phyloP scores from a whole-genome alignment of 768 basidiomycete species.

The Boletales sp. region DNA sequence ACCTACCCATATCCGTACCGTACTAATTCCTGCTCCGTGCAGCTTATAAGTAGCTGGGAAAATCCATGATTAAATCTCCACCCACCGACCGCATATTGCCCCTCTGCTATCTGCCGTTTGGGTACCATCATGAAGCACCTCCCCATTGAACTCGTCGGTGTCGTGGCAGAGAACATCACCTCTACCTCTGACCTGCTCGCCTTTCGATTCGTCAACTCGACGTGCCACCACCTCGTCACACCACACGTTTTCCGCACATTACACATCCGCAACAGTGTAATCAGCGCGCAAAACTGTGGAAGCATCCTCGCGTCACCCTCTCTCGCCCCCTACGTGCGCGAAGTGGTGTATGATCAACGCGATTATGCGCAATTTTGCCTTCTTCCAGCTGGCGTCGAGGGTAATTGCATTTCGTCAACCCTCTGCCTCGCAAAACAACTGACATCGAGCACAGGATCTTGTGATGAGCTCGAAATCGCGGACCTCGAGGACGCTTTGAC shows the following conservation, averaged over 20 bases:
- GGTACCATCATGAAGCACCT: constrained; percentile 19
- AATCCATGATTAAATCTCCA: no score
- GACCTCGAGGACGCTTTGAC: constrained; percentile 30
- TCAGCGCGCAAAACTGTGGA: constrained; percentile 23
- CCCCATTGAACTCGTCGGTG: constrained; percentile 26
- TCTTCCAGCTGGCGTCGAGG: constrained; percentile 10
- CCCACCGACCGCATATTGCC: no score
- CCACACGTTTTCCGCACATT: constrained; percentile 21
- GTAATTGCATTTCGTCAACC: background rate
- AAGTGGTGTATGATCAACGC: constrained; percentile 29
- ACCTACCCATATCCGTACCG: no score
- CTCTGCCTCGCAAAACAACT: background rate
- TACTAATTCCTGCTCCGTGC: no score
- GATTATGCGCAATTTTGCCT: constrained; percentile 24
- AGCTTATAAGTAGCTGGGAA: no score
- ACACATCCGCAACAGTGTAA: constrained; percentile 23
- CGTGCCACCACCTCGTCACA: constrained; percentile 24
- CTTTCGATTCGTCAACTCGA: constrained; percentile 25
- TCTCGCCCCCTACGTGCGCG: constrained; percentile 22
- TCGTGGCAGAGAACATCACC: constrained; percentile 20
- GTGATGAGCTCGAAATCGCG: constrained; percentile 28
- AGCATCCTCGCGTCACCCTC: constrained; percentile 20
- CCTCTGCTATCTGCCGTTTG: no score
- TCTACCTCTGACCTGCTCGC: constrained; percentile 26
- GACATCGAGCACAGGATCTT: constrained; percentile 9